Conservation (phyloP, 805 yeast species). For the Yamadazyma phyllophila region DNA sequence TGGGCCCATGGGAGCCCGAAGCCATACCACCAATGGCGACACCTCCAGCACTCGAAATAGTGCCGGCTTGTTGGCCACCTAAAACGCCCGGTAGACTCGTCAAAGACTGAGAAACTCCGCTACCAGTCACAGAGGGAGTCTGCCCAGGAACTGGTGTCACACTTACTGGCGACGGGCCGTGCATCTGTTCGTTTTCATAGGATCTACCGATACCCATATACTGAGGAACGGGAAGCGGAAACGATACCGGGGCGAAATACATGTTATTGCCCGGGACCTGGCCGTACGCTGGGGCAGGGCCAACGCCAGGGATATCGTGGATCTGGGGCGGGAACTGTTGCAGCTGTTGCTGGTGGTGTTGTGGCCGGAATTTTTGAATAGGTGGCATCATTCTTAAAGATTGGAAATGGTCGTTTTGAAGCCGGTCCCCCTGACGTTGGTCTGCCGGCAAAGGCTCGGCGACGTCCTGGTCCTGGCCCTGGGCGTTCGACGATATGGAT, state of each 20-base stretch:
- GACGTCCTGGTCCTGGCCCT: neutral
- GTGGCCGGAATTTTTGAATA: neutral
- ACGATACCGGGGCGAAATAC: neutral
- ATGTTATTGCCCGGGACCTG: neutral
- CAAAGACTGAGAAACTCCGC: neutral
- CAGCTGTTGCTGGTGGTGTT: neutral
- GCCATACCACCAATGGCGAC: too few relatives aligned
- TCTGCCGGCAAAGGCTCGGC: neutral
- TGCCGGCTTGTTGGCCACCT: neutral
- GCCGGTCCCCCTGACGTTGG: neutral
- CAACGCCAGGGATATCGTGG: neutral
- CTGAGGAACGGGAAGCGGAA: conserved; percentile 1
- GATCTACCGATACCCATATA: conserved; percentile 1
- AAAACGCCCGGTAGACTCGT: neutral
- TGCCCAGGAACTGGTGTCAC: neutral
- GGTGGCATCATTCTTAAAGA: conserved; percentile 4
- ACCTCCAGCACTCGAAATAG: too few relatives aligned
- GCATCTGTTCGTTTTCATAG: neutral
- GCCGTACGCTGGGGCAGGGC: neutral
- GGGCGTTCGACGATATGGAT: neutral
- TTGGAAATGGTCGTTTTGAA: neutral
- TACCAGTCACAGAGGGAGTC: neutral
- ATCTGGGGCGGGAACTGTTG: neutral
- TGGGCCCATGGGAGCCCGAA: neutral
- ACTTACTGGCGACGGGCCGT: neutral